A percentile compares a stretch with the other conserved stretches of the same genome.
These are phyloP conservation scores for Sisymbrium irio DNA, from an alignment of 345 rosid species.

Conservation along the genomic window DNA sequence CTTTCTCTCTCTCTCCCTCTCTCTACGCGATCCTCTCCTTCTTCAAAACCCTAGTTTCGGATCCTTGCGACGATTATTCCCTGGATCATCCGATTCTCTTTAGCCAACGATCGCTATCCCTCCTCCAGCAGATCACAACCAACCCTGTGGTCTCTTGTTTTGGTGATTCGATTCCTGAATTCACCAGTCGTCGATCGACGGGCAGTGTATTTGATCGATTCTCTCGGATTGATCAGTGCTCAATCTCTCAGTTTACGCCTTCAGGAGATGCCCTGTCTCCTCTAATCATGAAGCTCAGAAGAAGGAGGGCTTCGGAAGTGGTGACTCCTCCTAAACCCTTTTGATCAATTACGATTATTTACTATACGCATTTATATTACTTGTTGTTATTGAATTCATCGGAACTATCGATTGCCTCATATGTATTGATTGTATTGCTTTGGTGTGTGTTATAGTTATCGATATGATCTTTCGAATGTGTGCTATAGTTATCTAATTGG, in stretches of 20 bases:
- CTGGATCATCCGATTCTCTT: slow-evolving; percentile 5
- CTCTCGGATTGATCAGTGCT: slow-evolving; percentile 31
- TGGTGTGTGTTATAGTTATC: background rate
- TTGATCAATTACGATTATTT: slow-evolving; percentile 5
- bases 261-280: slow-evolving; percentile 51
- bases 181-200: background rate
- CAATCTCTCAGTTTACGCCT: slow-evolving; percentile 9
- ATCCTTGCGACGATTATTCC: slow-evolving; percentile 20
- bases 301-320: slow-evolving; percentile 79
- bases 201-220: slow-evolving; percentile 52
- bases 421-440: no score
- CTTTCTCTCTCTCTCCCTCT: slow-evolving; percentile 21
- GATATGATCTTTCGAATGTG: background rate
- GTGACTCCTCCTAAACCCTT: slow-evolving; percentile 43
- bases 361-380: no score
- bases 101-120: slow-evolving; percentile 23
- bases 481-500: no score
- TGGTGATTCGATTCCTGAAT: slow-evolving; percentile 2
- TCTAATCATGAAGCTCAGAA: slow-evolving; percentile 69
- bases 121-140: slow-evolving; percentile 40
- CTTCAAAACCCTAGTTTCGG: slow-evolving; percentile 51
- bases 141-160: background rate
- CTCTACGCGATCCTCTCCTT: slow-evolving; percentile 48
- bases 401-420: no score
- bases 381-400: no score